phyloP scores from a whole-genome alignment of 768 basidiomycete genomes.

The Tulasnella sp. region DNA sequence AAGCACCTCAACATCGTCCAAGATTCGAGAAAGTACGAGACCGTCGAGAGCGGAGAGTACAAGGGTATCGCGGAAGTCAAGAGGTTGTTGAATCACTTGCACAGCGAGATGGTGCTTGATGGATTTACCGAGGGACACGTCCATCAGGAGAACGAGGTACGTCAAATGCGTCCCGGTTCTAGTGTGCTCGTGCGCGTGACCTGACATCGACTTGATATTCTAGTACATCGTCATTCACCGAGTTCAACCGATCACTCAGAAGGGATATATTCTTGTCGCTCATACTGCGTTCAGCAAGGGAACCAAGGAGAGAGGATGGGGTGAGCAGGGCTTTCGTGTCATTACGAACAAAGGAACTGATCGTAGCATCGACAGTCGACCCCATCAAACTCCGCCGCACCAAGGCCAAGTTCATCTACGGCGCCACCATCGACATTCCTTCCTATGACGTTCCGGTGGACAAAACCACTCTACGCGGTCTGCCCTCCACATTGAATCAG shows the following conservation, averaged over 20 bases:
- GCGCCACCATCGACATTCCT: slow-evolving; percentile 57
- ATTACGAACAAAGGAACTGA: background rate
- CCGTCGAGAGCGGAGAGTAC: slow-evolving; percentile 37
- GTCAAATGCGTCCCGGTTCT: slow-evolving; percentile 23
- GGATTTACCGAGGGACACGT: slow-evolving; percentile 89
- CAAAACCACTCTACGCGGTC: slow-evolving; percentile 48
- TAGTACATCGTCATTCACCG: slow-evolving; percentile 93
- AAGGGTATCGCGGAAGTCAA: slow-evolving; percentile 33
- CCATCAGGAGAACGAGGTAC: slow-evolving; percentile 89
- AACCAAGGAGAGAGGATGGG: slow-evolving; percentile 64
- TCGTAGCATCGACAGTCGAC: slow-evolving; percentile 40
- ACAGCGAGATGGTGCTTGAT: slow-evolving; percentile 82
- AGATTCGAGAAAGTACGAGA: slow-evolving; percentile 70
- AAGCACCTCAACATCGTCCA: slow-evolving; percentile 82
- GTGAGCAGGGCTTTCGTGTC: slow-evolving; percentile 34
- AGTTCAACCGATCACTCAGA: slow-evolving; percentile 80
- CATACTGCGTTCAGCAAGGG: slow-evolving; percentile 88
- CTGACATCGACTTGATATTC: background rate
- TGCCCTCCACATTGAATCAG: slow-evolving; percentile 56
- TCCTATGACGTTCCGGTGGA: slow-evolving; percentile 47
- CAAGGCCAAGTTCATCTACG: slow-evolving; percentile 67
- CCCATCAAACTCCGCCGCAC: slow-evolving; percentile 77
- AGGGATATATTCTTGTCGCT: slow-evolving; percentile 83
- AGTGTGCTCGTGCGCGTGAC: background rate
- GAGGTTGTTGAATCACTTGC: slow-evolving; percentile 73